Evolutionary conservation across 208 protist genomes (phyloP), one percentile per base, ranked within the genome.

Genomic region (Leishmania major): DNA sequence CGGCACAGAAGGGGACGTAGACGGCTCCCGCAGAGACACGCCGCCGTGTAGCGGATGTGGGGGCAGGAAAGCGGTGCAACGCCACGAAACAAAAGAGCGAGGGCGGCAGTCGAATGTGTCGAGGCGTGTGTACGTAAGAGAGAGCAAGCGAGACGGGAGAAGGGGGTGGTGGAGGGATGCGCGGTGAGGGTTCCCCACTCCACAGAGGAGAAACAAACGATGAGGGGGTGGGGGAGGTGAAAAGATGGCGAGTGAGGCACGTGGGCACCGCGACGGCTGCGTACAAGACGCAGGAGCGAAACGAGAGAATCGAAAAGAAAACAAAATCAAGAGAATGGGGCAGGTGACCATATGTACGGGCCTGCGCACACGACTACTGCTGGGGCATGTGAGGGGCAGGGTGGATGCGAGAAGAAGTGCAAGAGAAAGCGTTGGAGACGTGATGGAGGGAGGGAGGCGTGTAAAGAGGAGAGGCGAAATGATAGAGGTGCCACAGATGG

Each of bases 231-330:
- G 45, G 45, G 43, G 13, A 57, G 69, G 28, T 57, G 47, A 69
- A 53, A 75, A 55, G 47, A 75, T 43, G 69, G 69, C 31, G 71
- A 57, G 71, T 8, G 71, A 75, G 47, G 25, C 17, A 37, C 47
- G 28, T 28, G 37, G 72, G 22, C 40, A 25, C 7, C 37, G 5
- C 19, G 0, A n/a, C 10, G n/a, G 60, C 11, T n/a, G 60, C 60
- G 60, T 40, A 10, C 60, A 40, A 28, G 11, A 35, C n/a, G 60
- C 28, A 66, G 13, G 11, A 66, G 28, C n/a, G 25, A 62, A 62
- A 62, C 19, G 57, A 62, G 25, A 70, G 11, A 22, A 55, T 22
- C 51, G 15, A 62, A 5, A 31, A 10, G 15, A 10, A 62, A 62
- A 31, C 19, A 15, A 62, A n/a, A 45, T 1, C 3, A 22, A 43